Evolutionary conservation across 1,284 basidiomycete species (phyloP), one percentile per base, ranked within the genome.

Genomic region (Ganoderma lingzhi): DNA sequence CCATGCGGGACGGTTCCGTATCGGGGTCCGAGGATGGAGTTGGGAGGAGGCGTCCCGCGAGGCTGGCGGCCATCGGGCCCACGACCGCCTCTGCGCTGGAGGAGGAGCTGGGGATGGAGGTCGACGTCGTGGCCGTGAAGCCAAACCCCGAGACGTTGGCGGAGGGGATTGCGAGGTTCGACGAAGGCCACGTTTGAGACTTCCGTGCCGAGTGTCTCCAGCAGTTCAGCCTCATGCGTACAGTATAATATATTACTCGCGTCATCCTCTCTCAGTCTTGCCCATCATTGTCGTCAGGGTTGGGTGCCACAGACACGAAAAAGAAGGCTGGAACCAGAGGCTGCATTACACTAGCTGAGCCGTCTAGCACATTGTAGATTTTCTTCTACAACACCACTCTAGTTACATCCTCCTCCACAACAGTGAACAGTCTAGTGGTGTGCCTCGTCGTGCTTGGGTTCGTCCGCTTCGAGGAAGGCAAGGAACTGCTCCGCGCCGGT

Each of bases 31-130:
- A 41, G 6, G 14, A 64, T 0, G 35, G 32, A 30, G 41, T 5
- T 28, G 32, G 9, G 6, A n/a, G 14, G 45, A 23, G n/a, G 23
- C 72, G 67, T 6, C 53, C 51, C 6, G 74, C 80, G 39, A 80
- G 76, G 17, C 77, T 90, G 23, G 91, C 89, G 15, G 85, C 86
- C 2, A 94, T 94, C 68, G 93, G 93, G 0, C 87, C 88, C 0
- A 92, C 91, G 19, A 93, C 92, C 0, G 80, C 85, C 0, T 75
- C 80, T 1, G 89, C 84, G 76, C 78, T 93, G 30, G 78, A 73
- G 6, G 82, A 87, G 23, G 80, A 82, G 55, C 76, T 89, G 8
- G 70, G 78, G 17, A 67, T 92, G 39, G 71, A 70, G 5, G 90
- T 93, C 0, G 84, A 88, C 65, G 88, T 83, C 2, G 82, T 87